Percentiles rank a stretch among this genome's conserved stretches.
These are phyloP conservation scores for Teratosphaeria pseudoeucalypti DNA, from an alignment of 2,329 filamentous ascomycete species.

Conservation along the genomic window DNA sequence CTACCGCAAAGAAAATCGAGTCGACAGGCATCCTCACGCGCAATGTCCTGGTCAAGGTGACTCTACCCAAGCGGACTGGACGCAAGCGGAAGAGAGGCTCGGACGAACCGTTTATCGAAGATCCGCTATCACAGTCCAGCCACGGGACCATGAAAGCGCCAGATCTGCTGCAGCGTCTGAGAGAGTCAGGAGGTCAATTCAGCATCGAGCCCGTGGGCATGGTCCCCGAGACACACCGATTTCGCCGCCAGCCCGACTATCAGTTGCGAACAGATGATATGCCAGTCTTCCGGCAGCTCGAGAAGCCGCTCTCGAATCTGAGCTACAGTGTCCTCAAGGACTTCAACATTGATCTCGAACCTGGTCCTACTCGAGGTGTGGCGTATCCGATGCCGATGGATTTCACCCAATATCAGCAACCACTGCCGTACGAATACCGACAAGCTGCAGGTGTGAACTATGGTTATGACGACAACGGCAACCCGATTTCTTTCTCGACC, in stretches of 20 bases:
- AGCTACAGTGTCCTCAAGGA: slow-evolving; percentile 50
- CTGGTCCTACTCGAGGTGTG: slow-evolving; percentile 61
- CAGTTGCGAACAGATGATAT: slow-evolving; percentile 37
- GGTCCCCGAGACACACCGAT: slow-evolving; percentile 74
- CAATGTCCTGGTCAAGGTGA: slow-evolving; percentile 78
- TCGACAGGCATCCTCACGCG: slow-evolving; percentile 68
- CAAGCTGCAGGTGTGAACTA: slow-evolving; percentile 73
- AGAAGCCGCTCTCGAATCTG: slow-evolving; percentile 57
- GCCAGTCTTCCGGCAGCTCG: slow-evolving; percentile 60
- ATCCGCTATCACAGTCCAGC: slow-evolving; percentile 1
- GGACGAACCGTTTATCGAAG: slow-evolving; percentile 40
- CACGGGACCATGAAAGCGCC: slow-evolving; percentile 14
- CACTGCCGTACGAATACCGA: slow-evolving; percentile 58
- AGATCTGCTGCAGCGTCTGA: slow-evolving; percentile 21
- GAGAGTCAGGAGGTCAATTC: slow-evolving; percentile 20
- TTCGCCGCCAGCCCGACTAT: slow-evolving; percentile 77
- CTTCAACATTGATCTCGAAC: slow-evolving; percentile 57
- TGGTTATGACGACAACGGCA: slow-evolving; percentile 43
- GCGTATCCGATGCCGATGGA: slow-evolving; percentile 19
- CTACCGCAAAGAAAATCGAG: slow-evolving; percentile 64
- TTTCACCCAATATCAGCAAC: slow-evolving; percentile 20
- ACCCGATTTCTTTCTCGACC: slow-evolving; percentile 46
- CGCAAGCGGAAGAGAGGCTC: slow-evolving; percentile 76
- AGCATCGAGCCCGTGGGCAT: slow-evolving; percentile 34
- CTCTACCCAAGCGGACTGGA: slow-evolving; percentile 76